These are phyloP conservation scores for Phytopythium chamaehyphon DNA, from an alignment of 352 stramenopile genomes.

Conservation along the genomic window DNA sequence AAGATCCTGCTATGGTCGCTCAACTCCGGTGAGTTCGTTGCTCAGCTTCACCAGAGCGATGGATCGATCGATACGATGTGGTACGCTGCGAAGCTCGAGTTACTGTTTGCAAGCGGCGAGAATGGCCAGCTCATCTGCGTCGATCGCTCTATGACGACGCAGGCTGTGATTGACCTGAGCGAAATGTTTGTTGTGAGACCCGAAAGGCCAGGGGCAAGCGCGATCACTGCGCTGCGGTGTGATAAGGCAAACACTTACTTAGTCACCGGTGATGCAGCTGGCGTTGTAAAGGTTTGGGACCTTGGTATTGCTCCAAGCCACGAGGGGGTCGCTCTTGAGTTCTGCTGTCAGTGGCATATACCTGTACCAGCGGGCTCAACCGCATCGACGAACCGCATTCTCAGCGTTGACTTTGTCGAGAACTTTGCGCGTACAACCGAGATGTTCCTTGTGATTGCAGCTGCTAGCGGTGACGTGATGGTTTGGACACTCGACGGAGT, in stretches of 20 bases:
- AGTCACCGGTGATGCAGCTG: slow-evolving; percentile 50
- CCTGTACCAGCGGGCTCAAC: slow-evolving; percentile 9
- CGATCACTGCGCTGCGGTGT: slow-evolving; percentile 44
- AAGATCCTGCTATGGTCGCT: slow-evolving; percentile 74
- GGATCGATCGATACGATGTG: slow-evolving; percentile 66
- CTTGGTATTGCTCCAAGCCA: slow-evolving; percentile 46
- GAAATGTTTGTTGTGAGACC: slow-evolving; percentile 1
- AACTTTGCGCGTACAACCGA: slow-evolving; percentile 44
- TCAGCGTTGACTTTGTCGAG: slow-evolving; percentile 62
- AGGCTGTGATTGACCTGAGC: slow-evolving; percentile 38
- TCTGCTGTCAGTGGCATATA: slow-evolving; percentile 50
- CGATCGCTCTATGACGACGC: slow-evolving; percentile 57
- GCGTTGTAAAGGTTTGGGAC: slow-evolving; percentile 66
- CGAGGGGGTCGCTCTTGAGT: slow-evolving; percentile 51
- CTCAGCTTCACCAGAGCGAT: slow-evolving; percentile 50
- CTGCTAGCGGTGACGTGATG: slow-evolving; percentile 58
- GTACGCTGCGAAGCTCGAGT: slow-evolving; percentile 67
- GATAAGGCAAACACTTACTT: slow-evolving; percentile 61
- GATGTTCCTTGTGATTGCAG: slow-evolving; percentile 59
- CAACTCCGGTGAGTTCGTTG: slow-evolving; percentile 69
- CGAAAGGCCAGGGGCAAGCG: slow-evolving; percentile 27
- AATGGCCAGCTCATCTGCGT: slow-evolving; percentile 59
- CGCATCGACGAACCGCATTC: slow-evolving; percentile 23
- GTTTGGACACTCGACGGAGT: slow-evolving; percentile 74
- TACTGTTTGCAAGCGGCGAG: slow-evolving; percentile 67